Conservation (phyloP, 768 basidiomycete species). For the Phylloporus scabripes region DNA sequence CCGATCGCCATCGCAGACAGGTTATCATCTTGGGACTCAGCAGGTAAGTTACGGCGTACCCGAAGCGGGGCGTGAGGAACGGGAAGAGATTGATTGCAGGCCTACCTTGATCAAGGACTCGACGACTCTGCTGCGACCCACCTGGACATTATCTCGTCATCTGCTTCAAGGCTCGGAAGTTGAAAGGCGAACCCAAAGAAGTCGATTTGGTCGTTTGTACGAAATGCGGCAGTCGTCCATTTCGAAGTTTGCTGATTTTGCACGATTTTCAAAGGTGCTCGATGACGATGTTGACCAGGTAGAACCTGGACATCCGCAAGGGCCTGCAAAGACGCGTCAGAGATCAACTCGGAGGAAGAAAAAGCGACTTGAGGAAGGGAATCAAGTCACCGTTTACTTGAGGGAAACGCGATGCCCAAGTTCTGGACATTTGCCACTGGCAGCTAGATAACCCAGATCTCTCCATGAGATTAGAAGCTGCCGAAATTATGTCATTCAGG, state of each 20-base stretch:
- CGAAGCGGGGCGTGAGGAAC: neutral
- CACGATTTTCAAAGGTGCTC: neutral
- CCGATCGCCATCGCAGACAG: too few species aligned
- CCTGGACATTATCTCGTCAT: neutral
- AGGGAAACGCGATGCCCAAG: too few species aligned
- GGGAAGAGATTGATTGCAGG: slow-evolving; percentile 26
- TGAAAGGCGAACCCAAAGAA: neutral
- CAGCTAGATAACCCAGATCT: too few species aligned
- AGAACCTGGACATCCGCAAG: neutral
- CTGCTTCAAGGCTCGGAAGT: neutral
- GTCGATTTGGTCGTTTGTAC: neutral
- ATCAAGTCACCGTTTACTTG: too few species aligned
- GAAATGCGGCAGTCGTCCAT: neutral
- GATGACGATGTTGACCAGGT: neutral
- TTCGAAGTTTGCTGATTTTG: neutral
- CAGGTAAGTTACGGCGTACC: too few species aligned
- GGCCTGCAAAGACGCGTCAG: neutral
- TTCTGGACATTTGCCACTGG: too few species aligned
- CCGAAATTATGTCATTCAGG: too few species aligned
- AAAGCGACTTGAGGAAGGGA: too few species aligned
- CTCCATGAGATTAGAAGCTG: too few species aligned
- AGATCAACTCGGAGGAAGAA: too few species aligned
- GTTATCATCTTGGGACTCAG: too few species aligned
- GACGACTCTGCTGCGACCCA: slow-evolving; percentile 23
- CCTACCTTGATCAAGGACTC: slow-evolving; percentile 51